phyloP scores from a whole-genome alignment of 192 early-diverging fungal species.

The Dissophora ornata region DNA sequence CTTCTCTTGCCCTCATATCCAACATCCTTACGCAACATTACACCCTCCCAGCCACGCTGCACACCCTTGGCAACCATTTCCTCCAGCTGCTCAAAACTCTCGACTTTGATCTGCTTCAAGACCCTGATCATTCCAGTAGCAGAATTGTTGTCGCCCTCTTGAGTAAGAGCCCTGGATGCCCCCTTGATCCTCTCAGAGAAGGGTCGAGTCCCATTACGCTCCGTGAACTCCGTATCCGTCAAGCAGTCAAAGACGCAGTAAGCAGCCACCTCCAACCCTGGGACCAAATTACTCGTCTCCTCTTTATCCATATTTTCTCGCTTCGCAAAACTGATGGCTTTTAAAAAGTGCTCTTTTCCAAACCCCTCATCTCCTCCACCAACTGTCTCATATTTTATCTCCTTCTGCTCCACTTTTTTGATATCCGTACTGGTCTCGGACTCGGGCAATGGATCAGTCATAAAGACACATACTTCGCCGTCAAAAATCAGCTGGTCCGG shows the following conservation, averaged over 20 bases:
- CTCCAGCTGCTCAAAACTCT: conserved; percentile 44
- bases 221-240: conserved; percentile 42
- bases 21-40: conserved; percentile 61
- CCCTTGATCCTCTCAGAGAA: conserved; percentile 49
- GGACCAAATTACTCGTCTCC: background rate
- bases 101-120: conserved; percentile 38
- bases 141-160: background rate
- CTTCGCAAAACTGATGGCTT: conserved; percentile 23
- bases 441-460: background rate
- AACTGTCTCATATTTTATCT: background rate
- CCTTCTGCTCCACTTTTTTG: too few species aligned
- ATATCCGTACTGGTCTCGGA: too few species aligned
- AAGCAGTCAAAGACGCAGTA: conserved; percentile 65
- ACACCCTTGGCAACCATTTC: conserved; percentile 28
- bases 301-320: conserved; percentile 6
- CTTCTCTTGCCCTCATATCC: conserved; percentile 65
- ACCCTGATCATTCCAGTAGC: conserved; percentile 11
- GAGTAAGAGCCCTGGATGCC: conserved; percentile 12
- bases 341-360: conserved; percentile 25
- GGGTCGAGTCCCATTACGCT: conserved; percentile 12
- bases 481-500: conserved; percentile 52
- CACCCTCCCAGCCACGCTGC: conserved; percentile 64
- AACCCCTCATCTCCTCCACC: conserved; percentile 12
- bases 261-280: conserved; percentile 1
- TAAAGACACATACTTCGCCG: conserved; percentile 63